Base-by-base conservation (phyloP, 768 basidiomycete genomes). In the Hericium coralloides region DNA sequence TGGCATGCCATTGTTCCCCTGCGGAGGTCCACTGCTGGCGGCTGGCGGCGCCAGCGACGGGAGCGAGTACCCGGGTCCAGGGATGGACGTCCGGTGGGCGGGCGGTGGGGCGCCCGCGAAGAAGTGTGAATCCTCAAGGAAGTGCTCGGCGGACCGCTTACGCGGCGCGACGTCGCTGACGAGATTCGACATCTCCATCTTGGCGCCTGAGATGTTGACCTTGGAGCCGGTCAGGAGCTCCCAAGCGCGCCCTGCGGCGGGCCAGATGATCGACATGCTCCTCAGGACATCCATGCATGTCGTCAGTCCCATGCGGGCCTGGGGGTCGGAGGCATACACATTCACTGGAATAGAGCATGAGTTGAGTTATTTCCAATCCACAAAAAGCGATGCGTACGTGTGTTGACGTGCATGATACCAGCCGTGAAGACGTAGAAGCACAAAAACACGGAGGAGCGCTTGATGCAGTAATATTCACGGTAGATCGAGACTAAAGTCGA, bases 381-480 rank as follows among this genome's bases (percentile, higher is more conserved):
- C 22, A 38, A 14, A 48, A 38, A 3, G 56, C 18, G 18, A 4
- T 12, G 79, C 88, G 62, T 64, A 92, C 89, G 69, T 41, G 74
- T 83, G 2, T 82, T 82, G 49, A 88, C 80, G 63, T 91, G 89
- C 85, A 87, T 89, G 53, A 91, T 81, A 56, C 81, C 81, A 15
- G 88, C 87, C 2, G 85, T 85, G 72, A 92, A 92, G 15, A 89
- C 74, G 64, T 89, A 90, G 65, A 89, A 92, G 63, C 80, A 84
- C 26, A 89, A 70, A 66, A 89, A 91, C 4, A 84, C 85, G 1
- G 89, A 72, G 17, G 81, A 81, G 14, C 79, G 78, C 50, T 77
- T 76, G 57, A 89, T 72, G 45, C 78, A 74, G 68, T 85, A 85
- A 37, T 74, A 78, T 62, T 87, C 83, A 26, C 76, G 75, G 68